phyloP scores from a whole-genome alignment of 768 basidiomycete species.

The Hypholoma sublateritium region DNA sequence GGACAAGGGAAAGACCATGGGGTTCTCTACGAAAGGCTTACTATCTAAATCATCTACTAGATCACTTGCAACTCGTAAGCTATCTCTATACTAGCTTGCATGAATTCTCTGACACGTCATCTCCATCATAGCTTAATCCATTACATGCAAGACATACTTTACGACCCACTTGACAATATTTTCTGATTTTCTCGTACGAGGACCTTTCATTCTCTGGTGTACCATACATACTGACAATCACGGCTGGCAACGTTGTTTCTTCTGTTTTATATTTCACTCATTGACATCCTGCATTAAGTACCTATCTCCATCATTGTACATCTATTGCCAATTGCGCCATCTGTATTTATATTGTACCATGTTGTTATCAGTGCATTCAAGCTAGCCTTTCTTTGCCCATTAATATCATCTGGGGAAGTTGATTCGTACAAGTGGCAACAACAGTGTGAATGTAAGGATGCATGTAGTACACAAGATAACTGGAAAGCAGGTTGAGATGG shows the following conservation, averaged over 20 bases:
- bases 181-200: no score
- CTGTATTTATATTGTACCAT: not conserved
- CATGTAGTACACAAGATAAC: not conserved
- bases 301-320: not conserved
- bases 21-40: constrained; percentile 19
- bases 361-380: no score
- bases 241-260: not conserved
- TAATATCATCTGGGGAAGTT: no score
- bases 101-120: no score
- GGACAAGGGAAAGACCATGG: constrained; percentile 15
- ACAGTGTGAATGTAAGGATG: not conserved
- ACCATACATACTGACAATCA: not conserved
- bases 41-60: constrained; percentile 16
- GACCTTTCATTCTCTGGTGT: no score
- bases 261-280: not conserved
- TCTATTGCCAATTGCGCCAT: not conserved
- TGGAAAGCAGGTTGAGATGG: not conserved
- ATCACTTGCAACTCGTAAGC: not conserved
- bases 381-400: no score
- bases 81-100: no score
- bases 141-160: no score
- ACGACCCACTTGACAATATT: no score
- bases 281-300: not conserved
- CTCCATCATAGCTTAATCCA: no score
- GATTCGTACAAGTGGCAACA: not conserved